phyloP scores from a whole-genome alignment of 1,139 yeast species.

The Zygosaccharomyces sapae region DNA sequence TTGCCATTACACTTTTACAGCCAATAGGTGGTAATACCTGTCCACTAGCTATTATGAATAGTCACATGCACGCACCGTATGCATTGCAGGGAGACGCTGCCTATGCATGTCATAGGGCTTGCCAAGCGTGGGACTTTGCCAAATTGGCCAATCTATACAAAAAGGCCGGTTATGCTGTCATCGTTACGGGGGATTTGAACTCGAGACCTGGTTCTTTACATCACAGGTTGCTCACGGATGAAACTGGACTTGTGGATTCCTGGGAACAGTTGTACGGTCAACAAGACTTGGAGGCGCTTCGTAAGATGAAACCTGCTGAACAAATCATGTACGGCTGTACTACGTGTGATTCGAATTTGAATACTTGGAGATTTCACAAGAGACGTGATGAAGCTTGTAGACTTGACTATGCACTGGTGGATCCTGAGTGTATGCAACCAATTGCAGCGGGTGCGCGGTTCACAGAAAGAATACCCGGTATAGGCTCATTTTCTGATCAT shows the following conservation, averaged over 20 bases:
- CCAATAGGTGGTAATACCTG: conserved; percentile 46
- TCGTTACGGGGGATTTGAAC: conserved; percentile 90
- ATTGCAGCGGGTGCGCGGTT: conserved; percentile 64
- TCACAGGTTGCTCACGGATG: conserved; percentile 63
- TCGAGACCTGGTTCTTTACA: conserved; percentile 85
- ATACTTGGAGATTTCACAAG: conserved; percentile 75
- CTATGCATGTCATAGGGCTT: conserved; percentile 82
- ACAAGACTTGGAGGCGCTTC: conserved; percentile 43
- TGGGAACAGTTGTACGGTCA: conserved; percentile 69
- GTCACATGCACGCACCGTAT: conserved; percentile 98
- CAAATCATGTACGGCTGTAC: conserved; percentile 74
- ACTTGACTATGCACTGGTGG: conserved; percentile 83
- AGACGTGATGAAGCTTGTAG: conserved; percentile 76
- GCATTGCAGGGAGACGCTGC: conserved; percentile 79
- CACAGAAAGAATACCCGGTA: conserved; percentile 58
- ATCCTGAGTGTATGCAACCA: conserved; percentile 50
- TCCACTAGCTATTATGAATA: conserved; percentile 75
- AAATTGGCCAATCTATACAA: conserved; percentile 58
- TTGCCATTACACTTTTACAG: conserved; percentile 67
- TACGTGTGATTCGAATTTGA: conserved; percentile 82
- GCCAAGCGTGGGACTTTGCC: conserved; percentile 96
- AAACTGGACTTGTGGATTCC: conserved; percentile 71
- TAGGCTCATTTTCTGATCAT: conserved; percentile 84
- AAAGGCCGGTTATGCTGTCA: conserved; percentile 75
- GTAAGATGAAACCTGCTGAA: conserved; percentile 54